These are phyloP conservation scores for Pseudogymnoascus sp. DNA, from an alignment of 2,329 filamentous ascomycete species.

Conservation along the genomic window DNA sequence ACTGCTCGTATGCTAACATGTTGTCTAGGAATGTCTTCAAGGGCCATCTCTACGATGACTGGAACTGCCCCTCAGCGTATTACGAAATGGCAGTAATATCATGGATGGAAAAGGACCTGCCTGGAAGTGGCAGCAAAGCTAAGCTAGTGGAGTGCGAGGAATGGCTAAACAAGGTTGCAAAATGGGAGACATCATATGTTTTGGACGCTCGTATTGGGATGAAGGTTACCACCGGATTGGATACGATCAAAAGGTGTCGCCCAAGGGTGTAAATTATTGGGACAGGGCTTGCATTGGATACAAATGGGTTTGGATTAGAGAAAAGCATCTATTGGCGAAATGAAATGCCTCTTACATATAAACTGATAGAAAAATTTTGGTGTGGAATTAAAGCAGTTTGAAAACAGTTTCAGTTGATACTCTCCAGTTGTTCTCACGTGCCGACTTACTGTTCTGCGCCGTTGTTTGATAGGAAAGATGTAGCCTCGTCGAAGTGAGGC, in stretches of 20 bases:
- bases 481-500: not conserved
- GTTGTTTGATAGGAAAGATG: not conserved
- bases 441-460: not conserved
- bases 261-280: constrained; percentile 6
- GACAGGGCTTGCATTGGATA: not conserved
- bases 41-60: constrained; percentile 57
- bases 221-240: constrained; percentile 60
- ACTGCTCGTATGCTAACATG: not conserved
- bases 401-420: not conserved
- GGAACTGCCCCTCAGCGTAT: constrained; percentile 62
- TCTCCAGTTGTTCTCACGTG: not conserved
- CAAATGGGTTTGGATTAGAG: not conserved
- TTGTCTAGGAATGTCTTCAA: constrained; percentile 35
- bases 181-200: constrained; percentile 64
- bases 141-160: constrained; percentile 53
- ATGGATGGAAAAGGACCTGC: constrained; percentile 56
- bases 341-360: not conserved
- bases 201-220: constrained; percentile 68
- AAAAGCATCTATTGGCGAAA: not conserved
- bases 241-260: constrained; percentile 42
- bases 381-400: not conserved
- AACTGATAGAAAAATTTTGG: not conserved
- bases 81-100: constrained; percentile 80
- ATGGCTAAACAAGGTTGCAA: constrained; percentile 57
- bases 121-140: constrained; percentile 25